Evolutionary conservation across 345 rosid species (phyloP), one percentile per base, ranked within the genome.

Genomic region (Salix arbutifolia): DNA sequence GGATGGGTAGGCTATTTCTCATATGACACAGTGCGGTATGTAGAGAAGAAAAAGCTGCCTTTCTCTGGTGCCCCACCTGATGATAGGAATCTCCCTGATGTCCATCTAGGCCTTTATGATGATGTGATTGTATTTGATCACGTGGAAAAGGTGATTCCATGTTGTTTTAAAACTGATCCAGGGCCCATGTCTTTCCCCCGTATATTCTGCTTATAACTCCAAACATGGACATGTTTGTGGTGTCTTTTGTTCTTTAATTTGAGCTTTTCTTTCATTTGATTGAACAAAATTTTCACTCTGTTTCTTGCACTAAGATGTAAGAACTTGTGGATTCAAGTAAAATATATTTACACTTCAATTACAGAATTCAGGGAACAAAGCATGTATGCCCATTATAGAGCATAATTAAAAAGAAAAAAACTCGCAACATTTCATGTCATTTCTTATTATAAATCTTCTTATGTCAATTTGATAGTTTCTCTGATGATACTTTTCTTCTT

Each of bases 1-100:
- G 99, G 99, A 6, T 93, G 99, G 97, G 99, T 93, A 50, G 99
- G 97, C 42, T 95, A 90, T 77, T 93, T 95, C 76, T 95, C 97
- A 4, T 95, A 95, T 82, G 99, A 95, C 78, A 95, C 99, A 0
- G 94, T 95, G 76, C 88, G 97, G 37, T 95, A 84, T 74, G 93
- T 80, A 8, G 99, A 93, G 90, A 95, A 86, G 88, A 95, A 91
- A 84, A 95, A 91, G 83, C 81, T 94, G 33, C 92, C 97, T 1
- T 95, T 95, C 79, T 81, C 85, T 52, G 61, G 74, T 78, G 93
- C 97, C 66, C 97, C 97, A 6, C 78, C 76, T 17, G 97, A 95
- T 85, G 99, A 95, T 69, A 90, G 97, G 83, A 90, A 88, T 65
- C 98, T 93, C 76, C 96, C 98, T 69, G 96, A 93, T 87, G 85